These are phyloP conservation scores for Solanum chilense DNA, from an alignment of 257 asterid genomes.

Conservation along the genomic window DNA sequence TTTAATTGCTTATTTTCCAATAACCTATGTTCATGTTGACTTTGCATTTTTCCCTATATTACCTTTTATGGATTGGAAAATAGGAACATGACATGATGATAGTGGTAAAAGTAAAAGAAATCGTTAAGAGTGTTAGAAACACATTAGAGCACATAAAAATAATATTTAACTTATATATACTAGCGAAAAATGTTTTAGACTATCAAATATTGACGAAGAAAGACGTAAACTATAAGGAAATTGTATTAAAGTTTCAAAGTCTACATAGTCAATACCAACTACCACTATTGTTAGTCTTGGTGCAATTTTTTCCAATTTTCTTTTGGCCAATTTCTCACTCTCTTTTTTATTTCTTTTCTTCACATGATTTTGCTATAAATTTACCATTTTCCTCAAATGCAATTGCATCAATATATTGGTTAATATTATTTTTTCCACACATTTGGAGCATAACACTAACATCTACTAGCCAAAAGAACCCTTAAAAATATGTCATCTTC, in stretches of 20 bases:
- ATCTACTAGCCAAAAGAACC: not conserved
- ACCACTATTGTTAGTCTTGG: not conserved
- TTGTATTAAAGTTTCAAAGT: not conserved
- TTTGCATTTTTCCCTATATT: not conserved
- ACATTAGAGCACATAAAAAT: not conserved
- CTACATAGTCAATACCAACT: not conserved
- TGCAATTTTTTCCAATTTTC: not conserved
- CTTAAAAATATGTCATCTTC: conserved; percentile 4
- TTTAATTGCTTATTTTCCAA: not conserved
- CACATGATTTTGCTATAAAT: not conserved
- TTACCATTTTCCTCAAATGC: not conserved
- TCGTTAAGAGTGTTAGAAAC: not conserved
- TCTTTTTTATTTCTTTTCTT: not conserved
- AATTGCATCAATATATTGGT: not conserved
- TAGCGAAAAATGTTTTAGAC: accelerated
- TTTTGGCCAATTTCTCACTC: not conserved
- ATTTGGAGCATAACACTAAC: not conserved
- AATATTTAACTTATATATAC: not conserved
- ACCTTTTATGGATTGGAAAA: not conserved
- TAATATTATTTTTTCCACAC: not conserved
- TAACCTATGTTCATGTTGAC: not conserved
- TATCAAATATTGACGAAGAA: no score
- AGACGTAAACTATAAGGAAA: no score
- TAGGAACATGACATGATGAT: not conserved
- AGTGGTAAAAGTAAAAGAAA: not conserved